Conservation (phyloP, 2,329 filamentous ascomycete species). For the Curvularia sp. region DNA sequence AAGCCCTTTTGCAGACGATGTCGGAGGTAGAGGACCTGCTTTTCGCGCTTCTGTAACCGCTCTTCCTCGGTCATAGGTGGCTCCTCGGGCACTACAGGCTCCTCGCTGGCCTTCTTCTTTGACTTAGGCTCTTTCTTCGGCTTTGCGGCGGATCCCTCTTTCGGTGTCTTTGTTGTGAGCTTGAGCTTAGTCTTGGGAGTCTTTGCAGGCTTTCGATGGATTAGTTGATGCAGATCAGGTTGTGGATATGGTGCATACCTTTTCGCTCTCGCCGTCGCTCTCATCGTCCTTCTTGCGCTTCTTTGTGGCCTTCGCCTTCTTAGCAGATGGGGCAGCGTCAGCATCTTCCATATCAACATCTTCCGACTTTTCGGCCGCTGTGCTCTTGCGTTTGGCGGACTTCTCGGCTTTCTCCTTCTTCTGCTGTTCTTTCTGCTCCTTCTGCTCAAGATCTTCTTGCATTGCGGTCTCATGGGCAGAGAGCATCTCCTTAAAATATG, state of each 20-base stretch:
- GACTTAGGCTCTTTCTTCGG: conserved; percentile 67
- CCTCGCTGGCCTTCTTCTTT: conserved; percentile 56
- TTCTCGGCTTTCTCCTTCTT: conserved; percentile 67
- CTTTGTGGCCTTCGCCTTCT: conserved; percentile 51
- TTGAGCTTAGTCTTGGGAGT: conserved; percentile 60
- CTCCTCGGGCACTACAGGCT: conserved; percentile 59
- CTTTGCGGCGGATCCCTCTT: conserved; percentile 54
- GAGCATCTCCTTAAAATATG: conserved; percentile 84
- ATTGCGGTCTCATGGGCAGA: conserved; percentile 63
- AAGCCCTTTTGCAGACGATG: conserved; percentile 96
- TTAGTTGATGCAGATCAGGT: conserved; percentile 31
- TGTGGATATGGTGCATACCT: conserved; percentile 49
- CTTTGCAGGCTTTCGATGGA: conserved; percentile 53
- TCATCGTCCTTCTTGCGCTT: conserved; percentile 81
- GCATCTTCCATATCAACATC: conserved; percentile 52
- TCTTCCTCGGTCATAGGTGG: conserved; percentile 63
- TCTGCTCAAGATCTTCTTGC: conserved; percentile 65
- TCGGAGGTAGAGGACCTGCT: conserved; percentile 84
- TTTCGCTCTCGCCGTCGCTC: conserved; percentile 73
- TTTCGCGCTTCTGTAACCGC: conserved; percentile 64
- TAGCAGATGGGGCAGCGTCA: conserved; percentile 47
- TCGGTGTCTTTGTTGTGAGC: conserved; percentile 53
- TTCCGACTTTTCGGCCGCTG: conserved; percentile 40
- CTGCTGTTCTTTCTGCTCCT: conserved; percentile 67
- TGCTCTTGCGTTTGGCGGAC: conserved; percentile 55